phyloP scores from a whole-genome alignment of 352 stramenopile genomes.

The Phytopythium delawarense region DNA sequence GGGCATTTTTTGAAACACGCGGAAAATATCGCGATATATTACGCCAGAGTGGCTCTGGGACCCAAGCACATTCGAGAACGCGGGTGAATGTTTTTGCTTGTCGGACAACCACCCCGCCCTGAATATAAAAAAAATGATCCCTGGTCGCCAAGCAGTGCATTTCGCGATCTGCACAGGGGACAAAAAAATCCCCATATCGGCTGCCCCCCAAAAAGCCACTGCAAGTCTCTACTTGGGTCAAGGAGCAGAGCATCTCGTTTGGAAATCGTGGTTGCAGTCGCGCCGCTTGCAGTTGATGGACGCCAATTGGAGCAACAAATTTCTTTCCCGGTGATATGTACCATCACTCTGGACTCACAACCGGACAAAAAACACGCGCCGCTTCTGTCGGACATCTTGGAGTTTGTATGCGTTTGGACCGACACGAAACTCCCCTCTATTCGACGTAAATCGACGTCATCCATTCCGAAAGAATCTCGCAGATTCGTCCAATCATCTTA shows the following conservation, averaged over 20 bases:
- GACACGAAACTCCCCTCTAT: background rate
- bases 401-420: background rate
- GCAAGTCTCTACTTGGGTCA: background rate
- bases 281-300: background rate
- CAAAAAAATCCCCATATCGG: background rate
- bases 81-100: too few species aligned
- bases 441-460: background rate
- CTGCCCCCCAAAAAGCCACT: background rate
- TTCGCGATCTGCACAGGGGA: too few species aligned
- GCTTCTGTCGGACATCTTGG: background rate
- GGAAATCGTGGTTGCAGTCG: background rate
- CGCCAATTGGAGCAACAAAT: background rate
- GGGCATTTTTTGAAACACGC: too few species aligned
- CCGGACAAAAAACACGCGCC: background rate
- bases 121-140: too few species aligned
- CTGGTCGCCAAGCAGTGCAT: too few species aligned
- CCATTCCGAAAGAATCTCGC: background rate
- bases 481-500: constrained; percentile 1
- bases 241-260: too few species aligned
- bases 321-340: background rate
- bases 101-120: too few species aligned
- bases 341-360: background rate
- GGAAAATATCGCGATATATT: too few species aligned
- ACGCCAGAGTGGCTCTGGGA: too few species aligned
- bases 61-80: too few species aligned